Evolutionary conservation across 306 rosid species (phyloP), one percentile per base, ranked within the genome.

Genomic region (Ziziphus jujuba): DNA sequence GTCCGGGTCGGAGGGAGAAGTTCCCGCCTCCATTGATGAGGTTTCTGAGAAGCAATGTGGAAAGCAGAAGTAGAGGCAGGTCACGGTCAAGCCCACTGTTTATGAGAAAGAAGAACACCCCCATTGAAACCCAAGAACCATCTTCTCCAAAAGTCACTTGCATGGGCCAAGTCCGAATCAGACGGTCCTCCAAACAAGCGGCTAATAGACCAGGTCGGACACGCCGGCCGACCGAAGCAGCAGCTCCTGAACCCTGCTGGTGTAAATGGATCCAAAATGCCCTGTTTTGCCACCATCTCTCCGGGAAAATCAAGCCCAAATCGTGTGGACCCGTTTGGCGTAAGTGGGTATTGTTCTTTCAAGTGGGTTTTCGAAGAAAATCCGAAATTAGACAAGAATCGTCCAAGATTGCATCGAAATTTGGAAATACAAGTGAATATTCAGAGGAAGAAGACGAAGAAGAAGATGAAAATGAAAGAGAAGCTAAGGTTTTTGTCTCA

Each of bases 131-230:
- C 6, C 95, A 85, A 69, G 98, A 92, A 78, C 98, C 98, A 1
- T 82, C 98, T 55, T 92, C 98, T 43, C 98, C 97, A 0, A 92
- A 92, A 47, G 98, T 92, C 63, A 92, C 98, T 1, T 92, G 98
- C 89, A 92, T 92, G 87, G 98, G 98, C 0, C 96, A 89, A 59
- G 98, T 92, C 5, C 81, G 89, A 7, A 89, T 84, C 45, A 59
- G 74, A 51, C 84, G 89, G 70, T 67, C 95, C 31, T 58, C 91
- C 69, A 89, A 83, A 61, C 52, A 81, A 49, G 31, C 62, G 24
- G 55, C 28, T 3, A 19, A 71, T 1, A 59, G 56, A 56, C 52
- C 66, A 36, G 68, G 17, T 2, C 38, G 16, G n/a, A 35, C 24
- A 1, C 10, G 6, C 15, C 44, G 66, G 9, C n/a, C n/a, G n/a